A percentile compares a stretch with the other conserved stretches of the same genome.
Evolutionary conservation across 2,329 filamentous ascomycete species (phyloP).

Genomic region (Xylariaceae sp.): DNA sequence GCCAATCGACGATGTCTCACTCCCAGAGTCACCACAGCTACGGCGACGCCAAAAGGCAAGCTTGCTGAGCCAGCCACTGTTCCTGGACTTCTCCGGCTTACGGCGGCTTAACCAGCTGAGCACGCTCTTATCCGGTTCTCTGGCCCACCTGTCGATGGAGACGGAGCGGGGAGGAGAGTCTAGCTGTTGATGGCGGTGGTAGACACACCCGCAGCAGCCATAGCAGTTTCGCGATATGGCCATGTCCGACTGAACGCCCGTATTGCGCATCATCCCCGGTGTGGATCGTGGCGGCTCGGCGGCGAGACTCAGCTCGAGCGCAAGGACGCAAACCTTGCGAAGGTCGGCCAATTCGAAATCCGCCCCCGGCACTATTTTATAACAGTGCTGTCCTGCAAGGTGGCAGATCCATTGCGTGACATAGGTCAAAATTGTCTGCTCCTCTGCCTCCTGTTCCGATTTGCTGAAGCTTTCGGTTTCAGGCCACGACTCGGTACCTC

Average conservation of each 20-base stretch:
- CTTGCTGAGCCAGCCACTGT: constrained; percentile 12
- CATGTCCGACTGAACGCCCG: not conserved
- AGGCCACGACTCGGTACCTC: not conserved
- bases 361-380: constrained; percentile 8
- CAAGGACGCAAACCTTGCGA: not conserved
- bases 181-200: too few species aligned
- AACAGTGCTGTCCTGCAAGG: constrained; percentile 13
- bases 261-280: too few species aligned
- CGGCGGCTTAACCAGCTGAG: not conserved
- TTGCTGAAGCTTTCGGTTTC: not conserved
- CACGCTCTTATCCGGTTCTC: constrained; percentile 2
- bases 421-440: constrained; percentile 4
- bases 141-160: too few species aligned
- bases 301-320: not conserved
- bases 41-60: constrained; percentile 18
- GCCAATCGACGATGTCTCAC: constrained; percentile 6
- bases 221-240: not conserved
- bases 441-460: constrained; percentile 4
- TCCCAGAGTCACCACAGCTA: constrained; percentile 1
- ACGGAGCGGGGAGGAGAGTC: too few species aligned
- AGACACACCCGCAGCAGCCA: constrained; percentile 2
- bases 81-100: constrained; percentile 4
- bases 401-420: constrained; percentile 18
- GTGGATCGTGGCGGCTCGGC: too few species aligned
- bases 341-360: constrained; percentile 4